A percentile compares a stretch with the other conserved stretches of the same genome.
Conservation (phyloP, 1,284 basidiomycete genomes). For the Pseudozyma flocculosa region DNA sequence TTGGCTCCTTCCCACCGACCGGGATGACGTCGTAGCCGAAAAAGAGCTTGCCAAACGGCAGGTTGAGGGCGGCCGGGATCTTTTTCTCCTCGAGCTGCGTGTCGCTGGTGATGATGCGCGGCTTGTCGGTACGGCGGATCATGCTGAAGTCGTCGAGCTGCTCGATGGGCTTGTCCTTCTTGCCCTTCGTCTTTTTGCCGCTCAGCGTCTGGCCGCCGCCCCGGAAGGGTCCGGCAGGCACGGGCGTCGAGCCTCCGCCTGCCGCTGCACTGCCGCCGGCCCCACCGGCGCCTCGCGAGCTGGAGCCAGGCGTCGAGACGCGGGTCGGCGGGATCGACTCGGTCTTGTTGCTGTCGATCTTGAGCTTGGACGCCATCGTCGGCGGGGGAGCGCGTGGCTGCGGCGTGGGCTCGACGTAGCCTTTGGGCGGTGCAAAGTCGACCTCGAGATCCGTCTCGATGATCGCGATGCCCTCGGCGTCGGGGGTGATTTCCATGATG, state of each 20-base stretch:
- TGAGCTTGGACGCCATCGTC: constrained; percentile 96
- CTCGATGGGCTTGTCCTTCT: constrained; percentile 53
- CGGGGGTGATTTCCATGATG: constrained; percentile 87
- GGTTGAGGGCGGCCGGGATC: constrained; percentile 83
- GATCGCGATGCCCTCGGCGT: constrained; percentile 76
- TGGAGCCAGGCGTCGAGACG: constrained; percentile 52
- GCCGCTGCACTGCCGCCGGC: constrained; percentile 22
- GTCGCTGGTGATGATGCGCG: constrained; percentile 79
- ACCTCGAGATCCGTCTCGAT: constrained; percentile 93
- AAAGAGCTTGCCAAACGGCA: constrained; percentile 72
- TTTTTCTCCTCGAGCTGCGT: constrained; percentile 71
- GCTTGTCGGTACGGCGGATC: constrained; percentile 62
- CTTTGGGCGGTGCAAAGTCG: constrained; percentile 66
- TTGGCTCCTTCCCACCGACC: constrained; percentile 35
- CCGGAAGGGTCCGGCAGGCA: constrained; percentile 38
- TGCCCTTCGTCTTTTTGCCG: constrained; percentile 55
- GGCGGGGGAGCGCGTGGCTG: constrained; percentile 73
- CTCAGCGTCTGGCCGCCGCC: constrained; percentile 53
- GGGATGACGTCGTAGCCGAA: constrained; percentile 55
- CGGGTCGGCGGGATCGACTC: constrained; percentile 56
- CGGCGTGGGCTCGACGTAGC: constrained; percentile 83
- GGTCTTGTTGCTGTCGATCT: constrained; percentile 69
- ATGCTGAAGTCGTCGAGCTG: constrained; percentile 49
- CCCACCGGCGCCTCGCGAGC: constrained; percentile 5
- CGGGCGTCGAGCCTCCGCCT: constrained; percentile 16